Evolutionary conservation across 1,139 yeast species (phyloP).

Genomic region (Kazachstania sp.): DNA sequence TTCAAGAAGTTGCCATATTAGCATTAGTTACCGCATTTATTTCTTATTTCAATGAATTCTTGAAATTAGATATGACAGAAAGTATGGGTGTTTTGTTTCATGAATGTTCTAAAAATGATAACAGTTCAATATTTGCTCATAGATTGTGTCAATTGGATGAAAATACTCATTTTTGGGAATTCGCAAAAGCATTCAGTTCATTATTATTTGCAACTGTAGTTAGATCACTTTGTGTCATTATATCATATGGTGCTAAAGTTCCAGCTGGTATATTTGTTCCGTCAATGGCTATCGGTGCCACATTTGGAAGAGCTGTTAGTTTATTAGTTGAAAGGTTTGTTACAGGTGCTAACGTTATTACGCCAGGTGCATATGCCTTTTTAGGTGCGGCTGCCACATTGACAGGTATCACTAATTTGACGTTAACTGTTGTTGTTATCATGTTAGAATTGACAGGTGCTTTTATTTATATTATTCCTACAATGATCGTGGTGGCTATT

Average conservation of each 20-base stretch:
- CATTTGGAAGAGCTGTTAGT: conserved; percentile 82
- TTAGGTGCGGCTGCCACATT: conserved; percentile 97
- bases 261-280: conserved; percentile 98
- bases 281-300: conserved; percentile 93
- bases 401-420: conserved; percentile 86
- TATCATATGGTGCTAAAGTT: conserved; percentile 85
- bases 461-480: conserved; percentile 77
- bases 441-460: conserved; percentile 97
- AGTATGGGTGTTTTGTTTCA: conserved; percentile 84
- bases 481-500: conserved; percentile 93
- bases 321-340: conserved; percentile 43
- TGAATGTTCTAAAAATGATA: conserved; percentile 51
- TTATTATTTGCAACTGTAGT: conserved; percentile 64
- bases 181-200: conserved; percentile 36
- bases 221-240: conserved; percentile 61
- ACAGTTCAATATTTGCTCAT: conserved; percentile 35
- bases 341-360: conserved; percentile 49
- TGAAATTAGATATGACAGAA: conserved; percentile 88
- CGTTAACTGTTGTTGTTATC: conserved; percentile 87
- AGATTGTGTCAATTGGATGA: conserved; percentile 45
- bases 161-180: conserved; percentile 23
- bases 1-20: conserved; percentile 63
- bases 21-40: conserved; percentile 65
- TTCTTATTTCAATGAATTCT: conserved; percentile 76
- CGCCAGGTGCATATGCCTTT: conserved; percentile 91